Base-by-base conservation (phyloP, 1,139 yeast species). In the Scheffersomyces illinoinensis region DNA sequence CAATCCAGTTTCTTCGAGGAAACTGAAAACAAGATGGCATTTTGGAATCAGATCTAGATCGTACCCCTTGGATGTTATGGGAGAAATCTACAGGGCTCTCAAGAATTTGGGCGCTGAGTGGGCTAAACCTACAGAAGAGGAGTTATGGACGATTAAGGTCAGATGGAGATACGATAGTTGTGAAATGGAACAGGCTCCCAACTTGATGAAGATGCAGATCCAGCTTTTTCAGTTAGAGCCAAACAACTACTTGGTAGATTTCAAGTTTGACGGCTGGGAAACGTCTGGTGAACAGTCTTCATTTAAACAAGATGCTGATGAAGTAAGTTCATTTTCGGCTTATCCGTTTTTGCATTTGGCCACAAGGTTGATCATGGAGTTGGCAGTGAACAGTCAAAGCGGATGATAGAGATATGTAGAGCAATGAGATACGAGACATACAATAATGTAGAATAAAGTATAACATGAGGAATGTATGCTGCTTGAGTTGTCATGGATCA, bases 181-280 rank as follows among this genome's bases (percentile, higher is more conserved):
- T 54, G 76, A 75, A 54, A 70, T 68, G n/a, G 69, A 66, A 46
- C 67, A 66, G 39, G 81, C 82, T 21, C 89, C 91, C n/a, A 93
- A 90, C 69, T 79, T 90, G 78, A 91, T 96, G 96, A 93, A 91
- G 77, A 93, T 95, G 98, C 96, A 93, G 68, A 95, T 95, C 62
- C 99, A 96, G 73, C 83, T 95, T 61, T 95, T 93, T 76, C 98
- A 95, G 72, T 83, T 95, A 63, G 99, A 96, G 71, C 97, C 97
- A 54, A 93, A 95, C 73, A 95, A 95, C 71, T 95, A 95, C 71
- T 81, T 95, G 61, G 99, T 96, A 39, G 99, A 96, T 73, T 96
- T 96, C 79, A 95, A 95, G 75, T 95, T 95, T 72, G 98, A 95
- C 70, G 99, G 99, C 5, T 95, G 98, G 97, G 97, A 93, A 68